Percentiles rank a stretch among this genome's conserved stretches.
Evolutionary conservation across 1,139 yeast species (phyloP).

Genomic region (Scheffersomyces parashehatae): DNA sequence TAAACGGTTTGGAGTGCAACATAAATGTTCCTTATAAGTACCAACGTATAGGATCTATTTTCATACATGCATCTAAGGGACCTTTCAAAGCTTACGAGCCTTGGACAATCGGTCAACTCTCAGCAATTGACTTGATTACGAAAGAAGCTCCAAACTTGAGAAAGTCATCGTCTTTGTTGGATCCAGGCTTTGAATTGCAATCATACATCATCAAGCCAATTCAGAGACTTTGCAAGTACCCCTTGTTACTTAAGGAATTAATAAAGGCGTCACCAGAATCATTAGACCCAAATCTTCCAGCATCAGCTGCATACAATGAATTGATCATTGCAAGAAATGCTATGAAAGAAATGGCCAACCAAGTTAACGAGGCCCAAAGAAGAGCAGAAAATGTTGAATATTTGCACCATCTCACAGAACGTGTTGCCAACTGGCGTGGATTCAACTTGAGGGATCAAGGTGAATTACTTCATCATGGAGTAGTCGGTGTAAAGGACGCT

Average conservation of each 20-base stretch:
- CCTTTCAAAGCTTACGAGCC: conserved; percentile 91
- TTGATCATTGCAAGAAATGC: conserved; percentile 68
- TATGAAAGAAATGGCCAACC: conserved; percentile 66
- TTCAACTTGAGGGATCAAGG: conserved; percentile 83
- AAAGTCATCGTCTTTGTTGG: conserved; percentile 63
- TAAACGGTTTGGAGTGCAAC: conserved; percentile 88
- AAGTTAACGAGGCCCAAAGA: conserved; percentile 93
- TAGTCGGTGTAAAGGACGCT: conserved; percentile 72
- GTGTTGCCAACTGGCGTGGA: conserved; percentile 94
- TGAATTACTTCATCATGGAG: conserved; percentile 75
- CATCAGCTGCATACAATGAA: conserved; percentile 65
- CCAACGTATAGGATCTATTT: conserved; percentile 87
- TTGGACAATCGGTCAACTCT: conserved; percentile 81
- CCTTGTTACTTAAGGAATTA: conserved; percentile 75
- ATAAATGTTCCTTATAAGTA: conserved; percentile 70
- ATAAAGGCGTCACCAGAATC: conserved; percentile 54
- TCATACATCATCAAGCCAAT: conserved; percentile 90
- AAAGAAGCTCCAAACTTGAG: conserved; percentile 60
- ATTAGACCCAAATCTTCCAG: conserved; percentile 33
- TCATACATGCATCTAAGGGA: conserved; percentile 72
- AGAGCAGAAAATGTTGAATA: conserved; percentile 82
- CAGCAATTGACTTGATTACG: conserved; percentile 79
- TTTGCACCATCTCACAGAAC: conserved; percentile 64
- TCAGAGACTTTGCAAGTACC: conserved; percentile 92
- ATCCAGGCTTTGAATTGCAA: conserved; percentile 87